These are phyloP conservation scores for Rutidosis leptorrhynchoides DNA, from an alignment of 129 eudicot genomes.

Conservation along the genomic window DNA sequence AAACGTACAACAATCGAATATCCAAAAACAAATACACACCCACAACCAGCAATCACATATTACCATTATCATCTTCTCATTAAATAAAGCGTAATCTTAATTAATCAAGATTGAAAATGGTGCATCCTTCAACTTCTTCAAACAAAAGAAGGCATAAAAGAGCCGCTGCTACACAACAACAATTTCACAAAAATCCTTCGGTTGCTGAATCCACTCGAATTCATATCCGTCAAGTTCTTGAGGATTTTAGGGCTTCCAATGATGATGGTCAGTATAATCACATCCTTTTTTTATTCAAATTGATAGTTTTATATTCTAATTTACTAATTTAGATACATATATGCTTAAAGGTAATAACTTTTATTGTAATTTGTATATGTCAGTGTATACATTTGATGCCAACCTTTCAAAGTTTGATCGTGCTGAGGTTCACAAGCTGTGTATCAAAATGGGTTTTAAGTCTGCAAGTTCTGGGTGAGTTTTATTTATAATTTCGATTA, in stretches of 20 bases:
- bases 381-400: conserved; percentile 70
- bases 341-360: neutral
- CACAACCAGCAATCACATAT: too few relatives aligned
- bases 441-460: conserved; percentile 65
- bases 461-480: conserved; percentile 86
- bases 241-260: conserved; percentile 48
- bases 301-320: too few relatives aligned
- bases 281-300: too few relatives aligned
- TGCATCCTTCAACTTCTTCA: conserved; percentile 15
- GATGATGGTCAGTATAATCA: conserved; percentile 20
- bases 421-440: conserved; percentile 63
- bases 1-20: too few relatives aligned
- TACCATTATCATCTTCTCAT: neutral
- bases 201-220: conserved; percentile 54
- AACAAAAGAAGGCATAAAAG: conserved; percentile 33
- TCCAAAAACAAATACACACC: too few relatives aligned
- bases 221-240: conserved; percentile 41
- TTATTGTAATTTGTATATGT: neutral
- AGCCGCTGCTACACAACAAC: neutral
- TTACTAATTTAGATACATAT: neutral
- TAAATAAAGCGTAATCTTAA: too few relatives aligned
- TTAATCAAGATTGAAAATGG: conserved; percentile 23
- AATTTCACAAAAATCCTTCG: neutral
- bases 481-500: conserved; percentile 6
- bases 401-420: conserved; percentile 57